A percentile compares a stretch with the other conserved stretches of the same genome.
Conservation (phyloP, 345 rosid species). For the Nephelium lappaceum region DNA sequence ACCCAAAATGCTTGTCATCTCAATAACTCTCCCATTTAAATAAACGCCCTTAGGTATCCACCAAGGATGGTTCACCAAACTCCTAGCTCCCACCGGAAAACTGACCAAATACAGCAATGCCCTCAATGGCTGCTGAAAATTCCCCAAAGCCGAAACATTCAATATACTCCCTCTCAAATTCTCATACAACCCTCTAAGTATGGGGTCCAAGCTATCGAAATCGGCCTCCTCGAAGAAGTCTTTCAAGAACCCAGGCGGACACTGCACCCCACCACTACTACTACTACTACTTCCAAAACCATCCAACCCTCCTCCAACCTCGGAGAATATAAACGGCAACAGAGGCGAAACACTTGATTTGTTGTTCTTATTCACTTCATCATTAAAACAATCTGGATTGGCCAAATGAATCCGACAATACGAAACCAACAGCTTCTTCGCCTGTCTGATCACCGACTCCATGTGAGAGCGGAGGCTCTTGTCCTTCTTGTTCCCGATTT, state of each 20-base stretch:
- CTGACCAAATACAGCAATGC: slow-evolving; percentile 70
- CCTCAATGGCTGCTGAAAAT: slow-evolving; percentile 86
- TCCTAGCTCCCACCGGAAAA: slow-evolving; percentile 75
- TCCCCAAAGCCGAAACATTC: slow-evolving; percentile 76
- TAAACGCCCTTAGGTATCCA: slow-evolving; percentile 91
- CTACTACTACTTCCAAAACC: slow-evolving; percentile 47
- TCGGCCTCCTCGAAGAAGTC: slow-evolving; percentile 84
- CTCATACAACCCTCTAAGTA: slow-evolving; percentile 80
- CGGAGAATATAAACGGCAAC: slow-evolving; percentile 67
- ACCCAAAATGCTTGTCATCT: slow-evolving; percentile 95
- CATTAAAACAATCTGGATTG: slow-evolving; percentile 45
- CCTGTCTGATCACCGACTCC: slow-evolving; percentile 63
- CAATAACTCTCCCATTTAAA: slow-evolving; percentile 88
- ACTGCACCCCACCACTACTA: too few species aligned
- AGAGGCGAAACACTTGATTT: slow-evolving; percentile 57
- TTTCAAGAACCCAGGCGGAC: slow-evolving; percentile 51
- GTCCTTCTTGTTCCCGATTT: slow-evolving; percentile 84
- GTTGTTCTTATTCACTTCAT: slow-evolving; percentile 10
- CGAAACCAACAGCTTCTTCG: slow-evolving; percentile 68
- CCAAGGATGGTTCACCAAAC: slow-evolving; percentile 89
- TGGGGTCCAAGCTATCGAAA: slow-evolving; percentile 75
- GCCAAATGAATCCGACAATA: slow-evolving; percentile 79
- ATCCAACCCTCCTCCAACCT: slow-evolving; percentile 57
- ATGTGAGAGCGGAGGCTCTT: slow-evolving; percentile 62
- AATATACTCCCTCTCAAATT: slow-evolving; percentile 85